Evolutionary conservation across 352 stramenopile genomes (phyloP), one percentile per base, ranked within the genome.

Genomic region (Phytophthora hybrid): DNA sequence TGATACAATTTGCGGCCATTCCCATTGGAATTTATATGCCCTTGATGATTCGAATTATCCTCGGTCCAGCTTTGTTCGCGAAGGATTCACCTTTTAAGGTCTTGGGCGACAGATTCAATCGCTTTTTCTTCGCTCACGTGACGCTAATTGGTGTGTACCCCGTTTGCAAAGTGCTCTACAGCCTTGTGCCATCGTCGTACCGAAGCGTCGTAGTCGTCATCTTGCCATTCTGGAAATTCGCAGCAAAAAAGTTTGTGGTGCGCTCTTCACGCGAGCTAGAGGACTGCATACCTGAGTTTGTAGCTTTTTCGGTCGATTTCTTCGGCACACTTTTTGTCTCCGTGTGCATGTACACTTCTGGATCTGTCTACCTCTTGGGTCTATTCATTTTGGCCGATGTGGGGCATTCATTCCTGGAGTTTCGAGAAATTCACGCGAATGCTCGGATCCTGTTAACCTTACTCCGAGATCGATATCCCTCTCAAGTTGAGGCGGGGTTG

Each of bases 151-250:
- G 23, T 26, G 23, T 26, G 23, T 26, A 26, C 23, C 23, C 56
- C 58, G 41, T 71, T 66, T 52, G 9, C 14, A 52, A 52, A 52
- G 44, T n/a, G 9, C 18, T 52, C 16, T 52, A 52, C 44, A 5
- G 44, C 9, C 19, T 9, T 26, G n/a, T 52, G 16, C 44, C 44
- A 10, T 13, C 18, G 16, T 4, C 16, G 44, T 52, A 52, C n/a
- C 44, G n/a, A 52, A 16, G 44, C 13, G n/a, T 52, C 13, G n/a
- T 23, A 26, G 23, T 26, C 23, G 23, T 7, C 13, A 21, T 21
- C 10, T 52, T 18, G n/a, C 19, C 7, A 13, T 52, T 52, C n/a
- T 52, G 44, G 44, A 52, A 9, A 52, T 5, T 52, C 6, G 44
- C 44, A 11, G 44, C 46, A 14, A 52, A 52, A 13, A 10, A 52